Base-by-base conservation (phyloP, 2,329 filamentous ascomycete species). In the Polytolypa hystricis region DNA sequence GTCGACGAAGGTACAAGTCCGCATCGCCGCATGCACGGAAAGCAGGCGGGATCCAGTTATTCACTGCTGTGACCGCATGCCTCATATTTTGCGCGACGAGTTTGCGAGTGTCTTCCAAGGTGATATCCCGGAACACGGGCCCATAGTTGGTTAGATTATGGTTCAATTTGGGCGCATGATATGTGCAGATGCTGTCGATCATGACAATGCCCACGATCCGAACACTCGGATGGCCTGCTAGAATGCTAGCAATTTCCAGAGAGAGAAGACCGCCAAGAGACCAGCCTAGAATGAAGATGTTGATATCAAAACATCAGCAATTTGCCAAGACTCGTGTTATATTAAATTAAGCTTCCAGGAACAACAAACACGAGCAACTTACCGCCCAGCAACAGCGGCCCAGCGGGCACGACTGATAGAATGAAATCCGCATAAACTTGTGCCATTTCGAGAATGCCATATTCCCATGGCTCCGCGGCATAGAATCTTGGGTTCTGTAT, bases 381-480 rank as follows among this genome's bases (percentile, higher is more conserved):
- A 49, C 45, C 47, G 31, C 45, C 45, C 6, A 47, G 36, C 4
- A 49, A 38, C 19, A 49, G 28, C 1, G 39, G 42, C 5, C 44
- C 41, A 4, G 39, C 36, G 14, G 42, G 33, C 19, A 46, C 27
- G 12, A 45, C 35, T 14, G 41, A 39, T 8, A 57, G 61, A 39
- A 77, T 65, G 39, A 68, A 58, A 2, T 46, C 43, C 23, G 66
- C 56, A 45, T 78, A 77, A 5, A 66, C 51, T 2, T 55, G 47
- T 0, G 67, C 73, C 71, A 77, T 76, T 47, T 74, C 66, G 1
- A 61, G 55, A 8, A 78, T 50, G 3, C 72, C 70, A 20, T 69
- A 71, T 0, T 62, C 55, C 57, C 71, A 77, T 4, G 53, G 54
- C 10, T 61, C 53, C 5, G 62, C 65, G 1, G 61, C 60, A 41